Evolutionary conservation across 208 protist genomes (phyloP).

Genomic region (Angomonas ambiguus): DNA sequence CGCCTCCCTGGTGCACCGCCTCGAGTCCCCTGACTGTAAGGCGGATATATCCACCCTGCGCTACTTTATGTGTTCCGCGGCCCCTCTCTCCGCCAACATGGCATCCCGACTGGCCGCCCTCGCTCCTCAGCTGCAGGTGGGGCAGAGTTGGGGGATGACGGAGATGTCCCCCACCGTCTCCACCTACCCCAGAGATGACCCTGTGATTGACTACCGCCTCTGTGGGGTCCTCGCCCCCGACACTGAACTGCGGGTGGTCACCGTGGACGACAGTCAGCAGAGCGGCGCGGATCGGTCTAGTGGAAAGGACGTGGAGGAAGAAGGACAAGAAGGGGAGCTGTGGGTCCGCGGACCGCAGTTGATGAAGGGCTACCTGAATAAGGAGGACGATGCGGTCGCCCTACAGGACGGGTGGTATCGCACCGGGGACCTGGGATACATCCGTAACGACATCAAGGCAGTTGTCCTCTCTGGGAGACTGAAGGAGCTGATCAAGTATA

Average conservation of each 20-base stretch:
- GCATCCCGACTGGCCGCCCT: constrained; percentile 2
- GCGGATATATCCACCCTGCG: too few relatives aligned
- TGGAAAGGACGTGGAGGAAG: constrained; percentile 17
- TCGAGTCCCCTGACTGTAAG: too few relatives aligned
- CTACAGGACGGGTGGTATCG: constrained; percentile 63
- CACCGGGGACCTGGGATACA: constrained; percentile 72
- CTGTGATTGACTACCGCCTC: background rate
- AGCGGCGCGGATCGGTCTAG: constrained; percentile 25
- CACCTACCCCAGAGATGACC: background rate
- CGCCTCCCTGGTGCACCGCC: too few relatives aligned
- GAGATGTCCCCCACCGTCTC: constrained; percentile 61
- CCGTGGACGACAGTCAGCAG: constrained; percentile 30
- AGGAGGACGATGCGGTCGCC: constrained; percentile 30
- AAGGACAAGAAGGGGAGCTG: constrained; percentile 56
- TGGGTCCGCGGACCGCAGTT: constrained; percentile 67
- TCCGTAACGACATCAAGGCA: constrained; percentile 31
- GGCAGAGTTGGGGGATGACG: constrained; percentile 79
- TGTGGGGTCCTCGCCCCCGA: constrained; percentile 23
- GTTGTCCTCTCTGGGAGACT: constrained; percentile 59
- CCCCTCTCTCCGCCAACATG: too few relatives aligned
- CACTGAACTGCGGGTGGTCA: constrained; percentile 40
- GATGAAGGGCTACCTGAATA: constrained; percentile 69
- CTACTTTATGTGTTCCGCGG: too few relatives aligned
- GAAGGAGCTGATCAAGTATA: constrained; percentile 91
- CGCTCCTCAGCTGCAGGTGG: constrained; percentile 18